phyloP scores from a whole-genome alignment of 2,329 filamentous ascomycete genomes.

The Colletotrichum orchidophilum region DNA sequence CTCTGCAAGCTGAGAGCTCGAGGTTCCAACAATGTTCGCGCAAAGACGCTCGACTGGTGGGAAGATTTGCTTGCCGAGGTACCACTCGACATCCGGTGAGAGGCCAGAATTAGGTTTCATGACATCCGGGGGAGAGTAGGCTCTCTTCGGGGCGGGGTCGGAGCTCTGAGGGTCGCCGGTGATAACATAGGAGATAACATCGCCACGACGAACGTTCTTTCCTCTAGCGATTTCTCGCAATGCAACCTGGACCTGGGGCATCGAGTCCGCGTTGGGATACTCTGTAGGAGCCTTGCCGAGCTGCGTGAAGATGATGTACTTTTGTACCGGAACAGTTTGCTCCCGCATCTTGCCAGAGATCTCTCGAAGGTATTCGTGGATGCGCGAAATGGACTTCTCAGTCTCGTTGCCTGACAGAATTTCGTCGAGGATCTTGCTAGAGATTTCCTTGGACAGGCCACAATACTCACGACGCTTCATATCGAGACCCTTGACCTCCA shows the following conservation, averaged over 20 bases:
- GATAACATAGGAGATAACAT: slow-evolving; percentile 96
- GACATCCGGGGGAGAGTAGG: slow-evolving; percentile 86
- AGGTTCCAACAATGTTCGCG: slow-evolving; percentile 93
- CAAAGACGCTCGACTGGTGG: slow-evolving; percentile 97
- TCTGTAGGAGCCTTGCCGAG: slow-evolving; percentile 93
- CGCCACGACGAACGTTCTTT: slow-evolving; percentile 88
- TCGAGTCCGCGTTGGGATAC: slow-evolving; percentile 92
- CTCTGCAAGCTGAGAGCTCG: slow-evolving; percentile 88
- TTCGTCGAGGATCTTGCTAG: slow-evolving; percentile 88
- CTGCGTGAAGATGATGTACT: slow-evolving; percentile 98
- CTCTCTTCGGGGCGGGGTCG: slow-evolving; percentile 85
- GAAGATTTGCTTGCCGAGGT: slow-evolving; percentile 97
- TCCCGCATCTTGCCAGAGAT: slow-evolving; percentile 89
- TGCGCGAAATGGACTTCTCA: slow-evolving; percentile 85
- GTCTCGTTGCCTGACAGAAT: slow-evolving; percentile 94
- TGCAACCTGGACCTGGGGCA: slow-evolving; percentile 97
- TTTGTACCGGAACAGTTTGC: slow-evolving; percentile 76
- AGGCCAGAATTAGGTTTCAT: slow-evolving; percentile 79
- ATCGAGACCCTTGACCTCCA: slow-evolving; percentile 97
- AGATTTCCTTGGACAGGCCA: slow-evolving; percentile 93
- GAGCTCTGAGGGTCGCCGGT: slow-evolving; percentile 75
- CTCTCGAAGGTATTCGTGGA: slow-evolving; percentile 92
- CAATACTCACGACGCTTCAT: slow-evolving; percentile 99
- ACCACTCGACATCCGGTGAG: slow-evolving; percentile 94
- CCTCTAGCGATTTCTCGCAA: slow-evolving; percentile 87